A percentile compares a stretch with the other conserved stretches of the same genome.
Conservation (phyloP, 495 filamentous ascomycete genomes). For the Bathelium albidoporum region DNA sequence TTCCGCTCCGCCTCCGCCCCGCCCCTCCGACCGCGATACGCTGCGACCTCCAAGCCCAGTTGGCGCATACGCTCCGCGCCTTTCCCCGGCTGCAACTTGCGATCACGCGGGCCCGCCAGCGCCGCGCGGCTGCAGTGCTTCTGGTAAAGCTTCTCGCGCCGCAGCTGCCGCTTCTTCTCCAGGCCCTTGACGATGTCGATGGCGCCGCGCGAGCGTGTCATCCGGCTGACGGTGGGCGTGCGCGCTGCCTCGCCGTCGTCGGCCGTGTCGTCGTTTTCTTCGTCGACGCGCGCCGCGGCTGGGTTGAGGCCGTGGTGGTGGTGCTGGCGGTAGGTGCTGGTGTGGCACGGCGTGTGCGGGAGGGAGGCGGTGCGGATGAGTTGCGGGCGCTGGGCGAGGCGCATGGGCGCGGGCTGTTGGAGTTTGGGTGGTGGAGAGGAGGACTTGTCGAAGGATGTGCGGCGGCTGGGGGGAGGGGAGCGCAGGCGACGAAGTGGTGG, state of each 20-base stretch:
- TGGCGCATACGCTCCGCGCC: slow-evolving; percentile 92
- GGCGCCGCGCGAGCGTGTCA: slow-evolving; percentile 50
- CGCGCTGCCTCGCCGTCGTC: slow-evolving; percentile 18
- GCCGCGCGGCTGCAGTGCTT: slow-evolving; percentile 63
- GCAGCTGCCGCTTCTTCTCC: slow-evolving; percentile 83
- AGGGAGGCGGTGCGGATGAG: slow-evolving; percentile 29
- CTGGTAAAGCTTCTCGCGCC: slow-evolving; percentile 80
- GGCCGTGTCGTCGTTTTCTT: slow-evolving; percentile 11
- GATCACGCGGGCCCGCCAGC: slow-evolving; percentile 26
- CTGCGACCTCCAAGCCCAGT: slow-evolving; percentile 60
- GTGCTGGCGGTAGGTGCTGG: no score
- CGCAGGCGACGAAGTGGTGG: slow-evolving; percentile 37
- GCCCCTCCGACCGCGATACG: slow-evolving; percentile 20
- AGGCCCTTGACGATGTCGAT: slow-evolving; percentile 96
- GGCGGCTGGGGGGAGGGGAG: slow-evolving; percentile 46
- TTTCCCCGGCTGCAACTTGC: slow-evolving; percentile 59
- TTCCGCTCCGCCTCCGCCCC: slow-evolving; percentile 2
- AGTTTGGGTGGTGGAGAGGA: slow-evolving; percentile 6
- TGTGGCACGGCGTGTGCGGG: slow-evolving; percentile 20
- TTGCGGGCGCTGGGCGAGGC: slow-evolving; percentile 27
- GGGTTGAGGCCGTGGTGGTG: slow-evolving; percentile 29
- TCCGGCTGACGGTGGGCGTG: slow-evolving; percentile 15
- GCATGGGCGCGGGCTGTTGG: slow-evolving; percentile 6
- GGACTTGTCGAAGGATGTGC: slow-evolving; percentile 29
- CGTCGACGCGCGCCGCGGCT: slow-evolving; percentile 6